Evolutionary conservation across 441 rosid genomes (phyloP).

Genomic region (Jatropha podagrica): DNA sequence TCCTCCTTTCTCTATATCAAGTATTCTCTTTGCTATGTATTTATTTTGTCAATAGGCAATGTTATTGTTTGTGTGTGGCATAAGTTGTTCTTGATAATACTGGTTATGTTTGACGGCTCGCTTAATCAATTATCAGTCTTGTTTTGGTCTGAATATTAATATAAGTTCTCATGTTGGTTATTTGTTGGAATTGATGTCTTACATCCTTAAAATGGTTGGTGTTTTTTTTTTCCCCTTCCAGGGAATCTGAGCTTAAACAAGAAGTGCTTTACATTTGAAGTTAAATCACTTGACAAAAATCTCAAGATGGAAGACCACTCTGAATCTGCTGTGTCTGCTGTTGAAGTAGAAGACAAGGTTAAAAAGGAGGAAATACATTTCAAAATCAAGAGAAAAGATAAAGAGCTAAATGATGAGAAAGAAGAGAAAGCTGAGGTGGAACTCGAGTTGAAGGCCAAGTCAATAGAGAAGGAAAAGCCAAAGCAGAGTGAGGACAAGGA

Average conservation of each 20-base stretch:
- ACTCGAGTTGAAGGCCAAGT: slow-evolving; percentile 50
- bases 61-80: background rate
- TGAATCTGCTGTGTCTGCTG: slow-evolving; percentile 29
- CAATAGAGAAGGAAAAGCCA: slow-evolving; percentile 49
- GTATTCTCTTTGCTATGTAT: background rate
- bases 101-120: background rate
- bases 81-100: background rate
- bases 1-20: background rate
- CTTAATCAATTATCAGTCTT: background rate
- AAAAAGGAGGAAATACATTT: slow-evolving; percentile 52
- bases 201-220: background rate
- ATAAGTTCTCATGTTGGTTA: background rate
- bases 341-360: slow-evolving; percentile 31
- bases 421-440: slow-evolving; percentile 44
- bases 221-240: background rate
- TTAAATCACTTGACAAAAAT: slow-evolving; percentile 9
- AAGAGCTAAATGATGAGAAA: slow-evolving; percentile 30
- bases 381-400: slow-evolving; percentile 44
- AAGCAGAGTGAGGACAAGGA: slow-evolving; percentile 37
- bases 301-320: slow-evolving; percentile 33
- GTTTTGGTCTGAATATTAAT: background rate
- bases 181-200: background rate
- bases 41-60: background rate
- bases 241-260: slow-evolving; percentile 25
- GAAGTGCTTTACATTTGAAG: slow-evolving; percentile 25